Conservation (phyloP, 2,329 filamentous ascomycete genomes). For the Helicocarpus griseus region DNA sequence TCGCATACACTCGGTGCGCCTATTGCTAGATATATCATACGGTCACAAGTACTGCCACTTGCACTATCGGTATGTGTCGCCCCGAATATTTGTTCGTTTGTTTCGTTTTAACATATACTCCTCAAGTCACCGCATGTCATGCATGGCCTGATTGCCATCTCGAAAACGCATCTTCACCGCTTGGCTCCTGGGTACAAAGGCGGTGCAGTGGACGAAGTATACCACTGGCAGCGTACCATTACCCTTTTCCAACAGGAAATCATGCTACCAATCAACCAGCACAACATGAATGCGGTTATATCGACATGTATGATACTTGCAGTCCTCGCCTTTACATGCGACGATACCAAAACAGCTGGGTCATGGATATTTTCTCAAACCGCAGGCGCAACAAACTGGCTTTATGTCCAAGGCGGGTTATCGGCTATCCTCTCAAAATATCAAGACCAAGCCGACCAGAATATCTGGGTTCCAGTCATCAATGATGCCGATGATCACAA, state of each 20-base stretch:
- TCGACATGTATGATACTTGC: constrained; percentile 25
- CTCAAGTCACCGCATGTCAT: constrained; percentile 20
- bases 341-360: constrained; percentile 15
- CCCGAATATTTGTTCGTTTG: constrained; percentile 7
- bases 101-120: constrained; percentile 14
- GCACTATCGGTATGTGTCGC: constrained; percentile 16
- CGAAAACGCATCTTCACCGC: constrained; percentile 20
- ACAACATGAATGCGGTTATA: constrained; percentile 20
- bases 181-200: constrained; percentile 12
- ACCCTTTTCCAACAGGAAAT: constrained; percentile 19
- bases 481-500: constrained; percentile 11
- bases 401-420: constrained; percentile 22
- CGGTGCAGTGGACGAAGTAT: constrained; percentile 16
- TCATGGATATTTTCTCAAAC: constrained; percentile 22
- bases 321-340: constrained; percentile 17
- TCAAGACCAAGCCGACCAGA: constrained; percentile 10
- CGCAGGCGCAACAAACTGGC: constrained; percentile 21
- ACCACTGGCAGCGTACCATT: constrained; percentile 23
- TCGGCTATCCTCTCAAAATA: constrained; percentile 16
- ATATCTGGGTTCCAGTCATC: constrained; percentile 21
- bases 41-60: constrained; percentile 7
- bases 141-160: constrained; percentile 22
- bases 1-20: constrained; percentile 9
- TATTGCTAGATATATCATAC: constrained; percentile 8
- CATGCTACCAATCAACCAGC: constrained; percentile 9